Percentiles rank a stretch among this genome's conserved stretches.
These are phyloP conservation scores for Eucalyptus lansdowneana DNA, from an alignment of 345 rosid genomes.

Conservation along the genomic window DNA sequence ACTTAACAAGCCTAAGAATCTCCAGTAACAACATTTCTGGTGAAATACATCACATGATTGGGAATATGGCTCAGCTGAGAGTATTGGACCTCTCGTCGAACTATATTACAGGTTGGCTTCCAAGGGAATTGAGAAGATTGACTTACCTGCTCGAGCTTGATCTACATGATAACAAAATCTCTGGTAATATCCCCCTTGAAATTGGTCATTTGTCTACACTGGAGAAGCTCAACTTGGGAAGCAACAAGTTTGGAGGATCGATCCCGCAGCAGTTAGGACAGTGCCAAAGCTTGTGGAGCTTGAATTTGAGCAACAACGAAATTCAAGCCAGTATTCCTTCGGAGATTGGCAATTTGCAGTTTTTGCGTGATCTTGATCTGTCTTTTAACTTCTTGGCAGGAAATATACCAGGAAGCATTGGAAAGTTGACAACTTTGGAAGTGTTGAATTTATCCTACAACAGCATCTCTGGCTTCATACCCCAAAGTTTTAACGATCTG, in stretches of 20 bases:
- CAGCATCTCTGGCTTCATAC: constrained; percentile 2
- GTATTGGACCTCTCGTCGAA: not conserved
- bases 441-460: constrained; percentile 6
- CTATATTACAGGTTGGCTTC: accelerated
- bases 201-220: not conserved
- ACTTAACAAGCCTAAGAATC: not conserved
- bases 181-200: constrained; percentile 1
- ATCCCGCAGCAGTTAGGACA: not conserved
- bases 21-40: not conserved
- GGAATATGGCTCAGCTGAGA: not conserved
- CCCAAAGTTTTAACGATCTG: not conserved
- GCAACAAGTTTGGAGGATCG: not conserved
- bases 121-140: not conserved
- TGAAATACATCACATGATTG: not conserved
- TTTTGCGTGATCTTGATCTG: not conserved
- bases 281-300: not conserved
- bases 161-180: not conserved
- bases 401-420: not conserved
- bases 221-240: not conserved
- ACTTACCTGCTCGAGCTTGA: not conserved
- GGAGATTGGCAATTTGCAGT: not conserved
- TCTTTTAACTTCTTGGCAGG: not conserved
- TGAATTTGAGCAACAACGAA: constrained; percentile 2
- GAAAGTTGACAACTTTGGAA: not conserved
- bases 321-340: not conserved